Conservation (phyloP, 768 basidiomycete species). For the Psilocybe sp. region DNA sequence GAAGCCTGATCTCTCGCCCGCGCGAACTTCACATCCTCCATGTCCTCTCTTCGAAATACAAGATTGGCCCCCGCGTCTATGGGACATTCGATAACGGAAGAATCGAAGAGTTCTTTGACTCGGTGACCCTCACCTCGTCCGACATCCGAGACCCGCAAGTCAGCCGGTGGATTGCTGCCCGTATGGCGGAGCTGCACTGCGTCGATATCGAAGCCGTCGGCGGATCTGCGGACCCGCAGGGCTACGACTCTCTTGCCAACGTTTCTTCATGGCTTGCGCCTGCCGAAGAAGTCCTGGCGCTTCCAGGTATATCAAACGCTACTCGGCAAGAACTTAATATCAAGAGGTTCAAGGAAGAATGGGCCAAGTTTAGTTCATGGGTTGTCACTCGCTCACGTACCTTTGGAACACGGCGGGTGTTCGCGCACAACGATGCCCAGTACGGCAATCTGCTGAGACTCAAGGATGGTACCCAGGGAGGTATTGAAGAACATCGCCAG, state of each 20-base stretch:
- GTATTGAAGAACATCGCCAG: constrained; percentile 68
- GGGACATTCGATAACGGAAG: constrained; percentile 97
- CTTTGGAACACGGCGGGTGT: constrained; percentile 65
- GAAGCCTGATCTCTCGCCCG: constrained; percentile 81
- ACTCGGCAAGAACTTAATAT: constrained; percentile 59
- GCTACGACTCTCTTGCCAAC: constrained; percentile 62
- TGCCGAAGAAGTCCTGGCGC: constrained; percentile 71
- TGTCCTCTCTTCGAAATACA: constrained; percentile 82
- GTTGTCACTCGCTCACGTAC: constrained; percentile 56
- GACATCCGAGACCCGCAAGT: constrained; percentile 77
- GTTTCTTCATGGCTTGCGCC: constrained; percentile 67
- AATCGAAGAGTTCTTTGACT: constrained; percentile 93
- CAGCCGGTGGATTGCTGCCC: constrained; percentile 84
- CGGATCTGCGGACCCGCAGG: constrained; percentile 42
- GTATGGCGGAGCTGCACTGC: constrained; percentile 95
- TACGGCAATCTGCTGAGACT: constrained; percentile 89
- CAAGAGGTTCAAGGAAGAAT: constrained; percentile 56
- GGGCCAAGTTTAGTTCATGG: constrained; percentile 72
- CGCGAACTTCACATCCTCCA: constrained; percentile 88
- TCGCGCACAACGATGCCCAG: constrained; percentile 94
- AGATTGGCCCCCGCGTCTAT: constrained; percentile 87
- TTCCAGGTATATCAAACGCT: constrained; percentile 48
- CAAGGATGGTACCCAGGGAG: constrained; percentile 48
- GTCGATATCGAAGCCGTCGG: constrained; percentile 78
- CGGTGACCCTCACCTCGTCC: constrained; percentile 69